Evolutionary conservation across 1,284 basidiomycete genomes (phyloP).

Genomic region (Ganoderma boninense): DNA sequence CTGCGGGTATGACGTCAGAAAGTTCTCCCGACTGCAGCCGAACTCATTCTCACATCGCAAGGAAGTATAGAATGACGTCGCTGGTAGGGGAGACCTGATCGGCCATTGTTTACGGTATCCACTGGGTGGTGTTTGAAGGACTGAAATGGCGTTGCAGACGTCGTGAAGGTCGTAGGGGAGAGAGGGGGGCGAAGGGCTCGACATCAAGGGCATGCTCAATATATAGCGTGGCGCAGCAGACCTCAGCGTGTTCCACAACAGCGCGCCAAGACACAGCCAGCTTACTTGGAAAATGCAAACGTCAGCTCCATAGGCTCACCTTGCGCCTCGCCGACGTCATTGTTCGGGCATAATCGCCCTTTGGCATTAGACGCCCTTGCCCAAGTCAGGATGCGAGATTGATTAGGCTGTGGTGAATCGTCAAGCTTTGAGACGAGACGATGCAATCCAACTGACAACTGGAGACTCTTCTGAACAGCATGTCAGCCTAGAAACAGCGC

Average conservation of each 20-base stretch:
- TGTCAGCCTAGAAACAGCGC: neutral
- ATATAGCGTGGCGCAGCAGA: neutral
- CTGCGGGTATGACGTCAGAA: constrained; percentile 39
- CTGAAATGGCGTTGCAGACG: neutral
- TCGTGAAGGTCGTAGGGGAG: constrained; percentile 13
- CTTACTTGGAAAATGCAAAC: neutral
- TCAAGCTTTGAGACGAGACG: neutral
- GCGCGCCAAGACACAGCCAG: neutral
- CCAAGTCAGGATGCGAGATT: neutral
- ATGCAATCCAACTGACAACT: neutral
- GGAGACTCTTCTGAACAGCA: neutral
- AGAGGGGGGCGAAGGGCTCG: neutral
- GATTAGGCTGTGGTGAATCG: neutral
- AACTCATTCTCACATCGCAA: constrained; percentile 61
- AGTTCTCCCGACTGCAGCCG: neutral
- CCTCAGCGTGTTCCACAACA: neutral
- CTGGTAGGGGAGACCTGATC: constrained; percentile 42
- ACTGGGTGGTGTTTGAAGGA: neutral
- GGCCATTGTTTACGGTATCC: constrained; percentile 15
- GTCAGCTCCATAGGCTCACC: neutral
- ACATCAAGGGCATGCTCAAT: neutral
- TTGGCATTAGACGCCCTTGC: neutral
- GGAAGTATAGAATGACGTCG: constrained; percentile 55
- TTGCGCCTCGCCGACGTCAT: constrained; percentile 17
- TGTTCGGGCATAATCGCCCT: constrained; percentile 5